These are phyloP conservation scores for Xylaria cubensis DNA, from an alignment of 495 filamentous ascomycete species.

Conservation along the genomic window DNA sequence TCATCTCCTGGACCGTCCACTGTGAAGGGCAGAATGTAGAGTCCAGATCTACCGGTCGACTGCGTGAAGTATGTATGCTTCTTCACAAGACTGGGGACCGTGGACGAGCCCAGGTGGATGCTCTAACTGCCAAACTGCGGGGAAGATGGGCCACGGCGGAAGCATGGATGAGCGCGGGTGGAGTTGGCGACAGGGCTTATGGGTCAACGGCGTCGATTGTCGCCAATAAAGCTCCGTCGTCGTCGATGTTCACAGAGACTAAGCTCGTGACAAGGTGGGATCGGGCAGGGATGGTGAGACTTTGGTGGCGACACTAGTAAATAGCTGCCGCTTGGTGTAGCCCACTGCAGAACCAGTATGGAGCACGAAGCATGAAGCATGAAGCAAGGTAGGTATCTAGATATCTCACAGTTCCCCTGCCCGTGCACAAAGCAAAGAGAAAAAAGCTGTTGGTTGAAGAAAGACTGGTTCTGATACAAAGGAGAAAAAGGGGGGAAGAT, in stretches of 20 bases:
- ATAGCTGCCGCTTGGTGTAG: slow-evolving; percentile 19
- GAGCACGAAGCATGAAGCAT: background rate
- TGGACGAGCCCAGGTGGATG: slow-evolving; percentile 11
- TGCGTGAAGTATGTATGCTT: slow-evolving; percentile 5
- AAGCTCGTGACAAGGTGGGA: slow-evolving; percentile 26
- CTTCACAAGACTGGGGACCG: slow-evolving; percentile 11
- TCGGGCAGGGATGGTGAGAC: slow-evolving; percentile 23
- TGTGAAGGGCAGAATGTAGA: background rate
- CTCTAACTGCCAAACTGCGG: slow-evolving; percentile 25
- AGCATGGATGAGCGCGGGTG: slow-evolving; percentile 24
- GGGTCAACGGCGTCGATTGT: background rate
- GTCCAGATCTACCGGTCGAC: background rate
- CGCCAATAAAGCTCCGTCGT: slow-evolving; percentile 16
- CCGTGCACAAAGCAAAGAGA: slow-evolving; percentile 11
- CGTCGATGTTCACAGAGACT: slow-evolving; percentile 14
- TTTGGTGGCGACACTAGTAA: slow-evolving; percentile 17
- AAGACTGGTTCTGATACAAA: background rate
- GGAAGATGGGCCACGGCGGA: slow-evolving; percentile 23
- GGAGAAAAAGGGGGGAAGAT: background rate
- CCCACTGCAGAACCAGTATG: background rate
- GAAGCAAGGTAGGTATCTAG: background rate
- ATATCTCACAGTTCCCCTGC: background rate
- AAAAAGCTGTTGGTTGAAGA: background rate
- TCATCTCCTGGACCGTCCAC: background rate
- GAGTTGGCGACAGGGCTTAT: slow-evolving; percentile 15